Conservation (phyloP, 176 grass and related monocot genomes). For the Rhynchospora tenuis region DNA sequence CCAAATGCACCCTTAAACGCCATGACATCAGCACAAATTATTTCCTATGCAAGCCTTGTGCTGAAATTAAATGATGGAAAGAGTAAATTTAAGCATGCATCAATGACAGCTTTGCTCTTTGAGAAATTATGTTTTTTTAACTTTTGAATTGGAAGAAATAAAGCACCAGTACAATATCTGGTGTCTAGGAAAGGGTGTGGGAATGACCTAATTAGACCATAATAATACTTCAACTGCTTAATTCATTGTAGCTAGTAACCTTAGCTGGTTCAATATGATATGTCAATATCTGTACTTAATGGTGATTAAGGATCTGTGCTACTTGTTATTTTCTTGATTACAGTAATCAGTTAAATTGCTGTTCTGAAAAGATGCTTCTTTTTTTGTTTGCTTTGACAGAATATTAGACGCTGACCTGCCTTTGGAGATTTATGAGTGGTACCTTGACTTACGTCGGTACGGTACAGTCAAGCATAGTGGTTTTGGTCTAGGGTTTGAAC, state of each 20-base stretch:
- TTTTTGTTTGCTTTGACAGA: constrained; percentile 25
- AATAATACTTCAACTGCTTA: neutral
- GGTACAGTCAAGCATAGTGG: constrained; percentile 86
- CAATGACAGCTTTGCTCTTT: neutral
- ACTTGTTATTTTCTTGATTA: neutral
- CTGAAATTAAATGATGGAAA: neutral
- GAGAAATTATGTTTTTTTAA: neutral
- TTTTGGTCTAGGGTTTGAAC: constrained; percentile 83
- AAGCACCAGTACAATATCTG: too few species aligned
- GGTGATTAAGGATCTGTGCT: neutral
- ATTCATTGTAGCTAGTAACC: neutral
- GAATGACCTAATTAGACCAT: too few species aligned
- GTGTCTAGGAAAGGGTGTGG: too few species aligned
- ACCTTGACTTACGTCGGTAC: constrained; percentile 69
- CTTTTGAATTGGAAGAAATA: neutral
- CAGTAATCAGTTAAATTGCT: neutral
- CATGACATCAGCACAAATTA: neutral
- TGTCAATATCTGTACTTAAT: neutral
- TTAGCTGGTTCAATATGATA: neutral
- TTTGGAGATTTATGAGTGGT: constrained; percentile 88
- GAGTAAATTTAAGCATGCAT: neutral
- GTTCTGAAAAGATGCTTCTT: neutral
- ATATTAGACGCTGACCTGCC: constrained; percentile 62
- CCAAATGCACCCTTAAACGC: too few species aligned
- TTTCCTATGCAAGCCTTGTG: neutral